phyloP scores from a whole-genome alignment of 2,329 filamentous ascomycete species.

The Anisogramma anomala region DNA sequence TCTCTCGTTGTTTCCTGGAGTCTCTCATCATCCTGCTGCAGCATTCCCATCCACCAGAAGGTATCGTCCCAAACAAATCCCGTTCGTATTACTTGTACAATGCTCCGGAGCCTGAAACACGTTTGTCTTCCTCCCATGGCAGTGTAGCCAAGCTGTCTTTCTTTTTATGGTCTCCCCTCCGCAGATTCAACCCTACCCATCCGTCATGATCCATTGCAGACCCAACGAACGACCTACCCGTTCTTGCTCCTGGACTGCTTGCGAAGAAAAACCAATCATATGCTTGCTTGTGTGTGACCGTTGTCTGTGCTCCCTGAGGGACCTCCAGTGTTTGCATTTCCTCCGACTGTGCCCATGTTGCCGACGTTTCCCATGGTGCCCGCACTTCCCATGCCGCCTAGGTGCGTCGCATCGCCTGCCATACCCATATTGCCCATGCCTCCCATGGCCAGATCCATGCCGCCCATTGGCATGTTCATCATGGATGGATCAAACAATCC shows the following conservation, averaged over 20 bases:
- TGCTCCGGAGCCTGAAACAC: neutral
- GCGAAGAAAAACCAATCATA: neutral
- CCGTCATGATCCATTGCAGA: neutral
- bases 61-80: no score
- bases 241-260: neutral
- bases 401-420: neutral
- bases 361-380: neutral
- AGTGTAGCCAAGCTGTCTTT: neutral
- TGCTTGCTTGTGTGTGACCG: neutral
- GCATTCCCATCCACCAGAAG: no score
- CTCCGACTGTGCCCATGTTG: constrained; percentile 1
- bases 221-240: neutral
- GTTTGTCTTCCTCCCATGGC: neutral
- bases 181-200: neutral
- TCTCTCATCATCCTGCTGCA: no score
- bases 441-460: constrained; percentile 10
- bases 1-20: no score
- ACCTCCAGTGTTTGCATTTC: neutral
- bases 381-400: constrained; percentile 2
- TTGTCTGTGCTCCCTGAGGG: neutral
- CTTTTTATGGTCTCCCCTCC: neutral
- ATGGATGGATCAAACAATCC: constrained; percentile 11
- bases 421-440: constrained; percentile 4
- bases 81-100: no score
- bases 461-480: constrained; percentile 11